phyloP scores from a whole-genome alignment of 2,329 filamentous ascomycete species.

The Metarhizium guizhouense region DNA sequence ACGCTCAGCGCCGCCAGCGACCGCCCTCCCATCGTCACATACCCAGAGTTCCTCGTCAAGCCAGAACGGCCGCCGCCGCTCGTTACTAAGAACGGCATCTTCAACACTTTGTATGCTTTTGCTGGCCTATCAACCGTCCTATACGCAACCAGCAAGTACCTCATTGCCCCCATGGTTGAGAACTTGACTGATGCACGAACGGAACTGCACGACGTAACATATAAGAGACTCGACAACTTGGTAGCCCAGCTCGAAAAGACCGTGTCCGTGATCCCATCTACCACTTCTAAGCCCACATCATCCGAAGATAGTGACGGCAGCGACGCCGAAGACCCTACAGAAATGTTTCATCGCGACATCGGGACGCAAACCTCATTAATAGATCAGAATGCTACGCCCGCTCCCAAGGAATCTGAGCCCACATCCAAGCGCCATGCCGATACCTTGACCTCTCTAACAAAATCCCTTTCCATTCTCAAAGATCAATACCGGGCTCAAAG shows the following conservation, averaged over 20 bases:
- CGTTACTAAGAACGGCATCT: slow-evolving; percentile 50
- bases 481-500: slow-evolving; percentile 35
- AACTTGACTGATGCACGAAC: slow-evolving; percentile 40
- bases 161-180: slow-evolving; percentile 54
- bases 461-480: slow-evolving; percentile 32
- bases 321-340: slow-evolving; percentile 56
- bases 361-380: slow-evolving; percentile 62
- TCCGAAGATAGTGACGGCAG: slow-evolving; percentile 25
- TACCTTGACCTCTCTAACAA: slow-evolving; percentile 33
- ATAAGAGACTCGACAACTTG: slow-evolving; percentile 34
- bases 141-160: slow-evolving; percentile 62
- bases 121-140: slow-evolving; percentile 50
- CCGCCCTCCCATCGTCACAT: slow-evolving; percentile 56
- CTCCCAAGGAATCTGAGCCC: slow-evolving; percentile 14
- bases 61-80: slow-evolving; percentile 48
- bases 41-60: slow-evolving; percentile 59
- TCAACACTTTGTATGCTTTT: slow-evolving; percentile 51
- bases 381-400: slow-evolving; percentile 6
- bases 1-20: slow-evolving; percentile 22
- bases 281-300: slow-evolving; percentile 7
- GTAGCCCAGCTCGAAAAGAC: slow-evolving; percentile 42
- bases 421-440: slow-evolving; percentile 29
- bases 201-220: slow-evolving; percentile 42
- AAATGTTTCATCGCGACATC: slow-evolving; percentile 74
- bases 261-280: slow-evolving; percentile 52